A percentile compares a stretch with the other conserved stretches of the same genome.
Evolutionary conservation across 306 rosid genomes (phyloP).

Genomic region (Lathyrus aphaca): DNA sequence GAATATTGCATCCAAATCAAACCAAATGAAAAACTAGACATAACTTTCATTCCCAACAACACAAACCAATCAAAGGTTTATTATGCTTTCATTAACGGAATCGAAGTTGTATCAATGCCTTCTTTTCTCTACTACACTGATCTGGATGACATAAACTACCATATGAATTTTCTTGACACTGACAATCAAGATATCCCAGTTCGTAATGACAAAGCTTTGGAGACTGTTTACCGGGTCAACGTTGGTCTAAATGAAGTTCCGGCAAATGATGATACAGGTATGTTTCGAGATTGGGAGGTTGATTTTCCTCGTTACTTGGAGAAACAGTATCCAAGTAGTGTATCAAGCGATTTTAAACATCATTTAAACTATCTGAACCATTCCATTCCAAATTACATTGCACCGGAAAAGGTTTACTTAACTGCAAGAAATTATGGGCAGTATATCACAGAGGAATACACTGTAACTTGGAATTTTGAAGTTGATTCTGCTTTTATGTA

Average conservation of each 20-base stretch:
- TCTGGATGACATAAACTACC: rapidly evolving
- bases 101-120: slow-evolving; percentile 72
- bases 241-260: background rate
- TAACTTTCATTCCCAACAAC: slow-evolving; percentile 48
- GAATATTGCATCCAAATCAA: slow-evolving; percentile 45
- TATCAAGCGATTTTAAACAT: rapidly evolving
- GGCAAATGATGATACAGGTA: background rate
- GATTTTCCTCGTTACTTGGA: background rate
- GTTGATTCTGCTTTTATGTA: slow-evolving; percentile 10
- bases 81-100: slow-evolving; percentile 59
- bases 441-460: background rate
- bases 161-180: rapidly evolving
- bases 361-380: background rate
- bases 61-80: background rate
- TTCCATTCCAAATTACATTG: background rate
- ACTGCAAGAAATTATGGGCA: slow-evolving; percentile 18
- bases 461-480: slow-evolving; percentile 25
- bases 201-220: background rate
- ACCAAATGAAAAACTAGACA: slow-evolving; percentile 23
- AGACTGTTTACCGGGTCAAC: slow-evolving; percentile 13
- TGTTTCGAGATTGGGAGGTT: slow-evolving; percentile 5
- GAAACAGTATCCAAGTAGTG: rapidly evolving
- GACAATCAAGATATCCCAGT: rapidly evolving
- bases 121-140: slow-evolving; percentile 42
- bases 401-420: background rate